Conservation (phyloP, 2,329 filamentous ascomycete species). For the Aspergillus nomiae region DNA sequence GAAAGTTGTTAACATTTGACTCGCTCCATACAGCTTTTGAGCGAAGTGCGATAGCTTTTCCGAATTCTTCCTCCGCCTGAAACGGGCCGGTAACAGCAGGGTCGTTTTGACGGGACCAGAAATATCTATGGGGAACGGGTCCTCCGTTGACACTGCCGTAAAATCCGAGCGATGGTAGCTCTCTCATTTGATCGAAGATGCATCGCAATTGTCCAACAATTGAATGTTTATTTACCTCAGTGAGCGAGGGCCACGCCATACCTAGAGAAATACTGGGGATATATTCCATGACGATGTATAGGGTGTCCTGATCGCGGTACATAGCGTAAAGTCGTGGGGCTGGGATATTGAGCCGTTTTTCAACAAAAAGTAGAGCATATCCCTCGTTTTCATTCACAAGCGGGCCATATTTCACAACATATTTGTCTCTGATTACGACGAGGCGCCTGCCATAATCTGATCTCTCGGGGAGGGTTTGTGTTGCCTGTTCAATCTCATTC, state of each 20-base stretch:
- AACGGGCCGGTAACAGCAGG: slow-evolving; percentile 19
- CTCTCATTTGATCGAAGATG: slow-evolving; percentile 23
- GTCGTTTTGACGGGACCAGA: slow-evolving; percentile 21
- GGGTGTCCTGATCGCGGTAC: slow-evolving; percentile 17
- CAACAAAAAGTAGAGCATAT: slow-evolving; percentile 24
- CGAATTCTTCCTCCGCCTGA: slow-evolving; percentile 23
- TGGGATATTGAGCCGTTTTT: slow-evolving; percentile 19
- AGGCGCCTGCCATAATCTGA: slow-evolving; percentile 11
- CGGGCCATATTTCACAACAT: slow-evolving; percentile 25
- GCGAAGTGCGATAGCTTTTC: slow-evolving; percentile 18
- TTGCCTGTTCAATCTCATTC: no score
- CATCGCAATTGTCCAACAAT: slow-evolving; percentile 16
- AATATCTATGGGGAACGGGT: slow-evolving; percentile 24
- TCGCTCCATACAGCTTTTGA: no score
- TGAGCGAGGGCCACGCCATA: slow-evolving; percentile 17
- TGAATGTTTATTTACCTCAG: slow-evolving; percentile 18
- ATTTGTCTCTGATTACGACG: slow-evolving; percentile 22
- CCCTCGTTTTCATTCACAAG: slow-evolving; percentile 25
- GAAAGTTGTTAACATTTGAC: slow-evolving; percentile 14
- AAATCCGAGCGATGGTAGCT: slow-evolving; percentile 19
- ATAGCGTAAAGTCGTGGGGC: slow-evolving; percentile 25
- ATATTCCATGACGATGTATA: slow-evolving; percentile 25
- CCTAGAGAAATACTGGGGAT: slow-evolving; percentile 16
- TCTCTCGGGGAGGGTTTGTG: no score
- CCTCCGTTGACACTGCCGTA: slow-evolving; percentile 23